Percentiles rank a stretch among this genome's conserved stretches.
phyloP scores from a whole-genome alignment of 176 grass and related monocot species.

The Rhipidocladum racemiflorum region DNA sequence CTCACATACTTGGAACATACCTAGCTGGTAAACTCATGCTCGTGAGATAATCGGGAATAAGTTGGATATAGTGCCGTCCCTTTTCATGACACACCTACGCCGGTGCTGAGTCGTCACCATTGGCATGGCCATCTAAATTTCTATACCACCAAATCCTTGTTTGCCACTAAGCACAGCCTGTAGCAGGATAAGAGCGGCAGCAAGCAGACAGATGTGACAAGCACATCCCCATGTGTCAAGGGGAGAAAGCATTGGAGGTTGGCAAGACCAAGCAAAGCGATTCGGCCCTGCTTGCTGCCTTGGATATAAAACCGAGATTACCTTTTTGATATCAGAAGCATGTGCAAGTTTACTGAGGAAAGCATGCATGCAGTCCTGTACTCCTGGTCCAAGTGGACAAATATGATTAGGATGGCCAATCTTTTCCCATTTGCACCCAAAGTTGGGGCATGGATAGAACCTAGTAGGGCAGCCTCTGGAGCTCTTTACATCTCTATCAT shows the following conservation, averaged over 20 bases:
- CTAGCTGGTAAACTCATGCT: background rate
- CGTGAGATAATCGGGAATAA: constrained; percentile 4
- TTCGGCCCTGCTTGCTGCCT: constrained; percentile 18
- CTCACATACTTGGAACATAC: background rate
- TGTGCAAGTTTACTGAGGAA: constrained; percentile 12
- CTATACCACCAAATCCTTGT: constrained; percentile 4
- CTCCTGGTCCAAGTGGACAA: constrained; percentile 11
- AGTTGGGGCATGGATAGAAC: background rate
- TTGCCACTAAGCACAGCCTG: constrained; percentile 8
- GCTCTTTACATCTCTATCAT: constrained; percentile 21
- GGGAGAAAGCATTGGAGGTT: constrained; percentile 15
- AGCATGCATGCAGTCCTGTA: background rate
- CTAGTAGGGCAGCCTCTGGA: background rate
- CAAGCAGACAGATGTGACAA: constrained; percentile 34
- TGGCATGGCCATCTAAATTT: constrained; percentile 2
- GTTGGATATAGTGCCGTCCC: background rate
- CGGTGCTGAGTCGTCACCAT: constrained; percentile 14
- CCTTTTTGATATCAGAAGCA: constrained; percentile 31
- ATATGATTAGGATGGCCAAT: constrained; percentile 20
- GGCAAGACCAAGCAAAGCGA: constrained; percentile 28
- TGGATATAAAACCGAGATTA: constrained; percentile 38
- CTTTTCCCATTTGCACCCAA: constrained; percentile 20
- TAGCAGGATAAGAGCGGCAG: constrained; percentile 29
- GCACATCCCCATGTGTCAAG: constrained; percentile 43
- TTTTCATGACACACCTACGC: background rate